Evolutionary conservation across 805 yeast species (phyloP), one percentile per base, ranked within the genome.

Genomic region (Candida sanyiensis): DNA sequence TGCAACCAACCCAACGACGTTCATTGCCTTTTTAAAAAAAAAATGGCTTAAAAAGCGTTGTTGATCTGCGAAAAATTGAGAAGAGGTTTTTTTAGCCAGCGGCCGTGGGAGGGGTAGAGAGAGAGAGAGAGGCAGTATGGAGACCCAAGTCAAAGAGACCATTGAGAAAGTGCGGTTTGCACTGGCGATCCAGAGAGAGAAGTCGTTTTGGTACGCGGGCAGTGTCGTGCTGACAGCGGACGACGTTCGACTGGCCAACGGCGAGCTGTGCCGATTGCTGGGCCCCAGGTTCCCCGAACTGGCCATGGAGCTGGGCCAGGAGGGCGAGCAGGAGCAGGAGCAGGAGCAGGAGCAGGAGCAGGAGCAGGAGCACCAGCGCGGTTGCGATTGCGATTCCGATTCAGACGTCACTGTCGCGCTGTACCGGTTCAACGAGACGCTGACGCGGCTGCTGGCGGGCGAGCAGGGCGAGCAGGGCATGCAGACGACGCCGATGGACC

Each of bases 341-440:
- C n/a, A 11, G 17, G 8, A 27, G 29, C 15, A 27, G 15, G 7
- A 27, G 29, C 13, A 15, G 18, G 26, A 6, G 17, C n/a, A 6
- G 26, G 22, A 5, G 33, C 36, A 1, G 40, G 40, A 11, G n/a
- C n/a, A n/a, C n/a, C n/a, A n/a, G n/a, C n/a, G n/a, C n/a, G n/a
- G n/a, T n/a, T n/a, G n/a, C n/a, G n/a, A n/a, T n/a, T n/a, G n/a
- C n/a, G n/a, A n/a, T n/a, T n/a, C n/a, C n/a, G n/a, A n/a, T n/a
- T n/a, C n/a, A n/a, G 49, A 48, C 6, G 29, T 44, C 6, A 44
- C 49, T 1, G 42, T 45, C 6, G 49, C 49, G 27, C 33, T 55
- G 3, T 55, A 55, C 44, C 49, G 47, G 26, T 46, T 55, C 33
- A 52, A 55, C 22, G 57, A 54, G 40, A 45, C 53, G 2, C 36